Conservation (phyloP, 1,139 yeast species). For the Sugiyamaella grinbergsii region DNA sequence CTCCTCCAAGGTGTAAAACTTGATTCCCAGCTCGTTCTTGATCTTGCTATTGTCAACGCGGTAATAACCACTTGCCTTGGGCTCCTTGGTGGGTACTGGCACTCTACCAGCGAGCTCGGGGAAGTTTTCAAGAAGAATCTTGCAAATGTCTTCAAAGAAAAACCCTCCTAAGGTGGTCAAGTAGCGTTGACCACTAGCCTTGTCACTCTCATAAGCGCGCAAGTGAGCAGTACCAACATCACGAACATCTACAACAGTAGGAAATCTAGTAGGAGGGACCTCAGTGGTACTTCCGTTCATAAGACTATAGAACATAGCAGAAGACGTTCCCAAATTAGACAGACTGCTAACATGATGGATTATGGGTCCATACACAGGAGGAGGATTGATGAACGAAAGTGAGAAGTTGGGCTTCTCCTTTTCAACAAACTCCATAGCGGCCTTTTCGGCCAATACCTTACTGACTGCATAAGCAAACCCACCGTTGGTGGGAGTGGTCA, state of each 20-base stretch:
- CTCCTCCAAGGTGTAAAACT: conserved; percentile 2
- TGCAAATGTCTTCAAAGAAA: conserved; percentile 42
- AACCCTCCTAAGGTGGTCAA: conserved; percentile 45
- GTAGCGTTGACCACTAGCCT: conserved; percentile 47
- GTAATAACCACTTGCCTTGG: background rate
- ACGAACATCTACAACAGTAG: conserved; percentile 50
- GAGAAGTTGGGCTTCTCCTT: conserved; percentile 45
- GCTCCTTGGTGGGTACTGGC: conserved; percentile 1
- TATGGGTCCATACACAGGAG: conserved; percentile 53
- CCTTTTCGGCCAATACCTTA: conserved; percentile 43
- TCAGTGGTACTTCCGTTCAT: conserved; percentile 21
- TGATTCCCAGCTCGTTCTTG: conserved; percentile 9
- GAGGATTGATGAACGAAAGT: conserved; percentile 51
- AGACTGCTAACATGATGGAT: conserved; percentile 34
- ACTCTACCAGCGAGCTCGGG: conserved; percentile 46
- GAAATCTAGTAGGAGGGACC: conserved; percentile 26
- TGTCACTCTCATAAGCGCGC: conserved; percentile 44
- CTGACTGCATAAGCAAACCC: conserved; percentile 12
- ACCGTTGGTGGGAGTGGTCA: conserved; percentile 2
- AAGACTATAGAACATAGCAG: conserved; percentile 28
- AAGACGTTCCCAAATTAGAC: conserved; percentile 30
- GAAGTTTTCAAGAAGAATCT: conserved; percentile 43
- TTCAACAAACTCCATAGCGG: conserved; percentile 49
- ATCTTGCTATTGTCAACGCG: conserved; percentile 13
- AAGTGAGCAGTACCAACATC: conserved; percentile 58